A percentile compares a stretch with the other conserved stretches of the same genome.
Conservation (phyloP, 768 basidiomycete genomes). For the Sistotremastrum niveocremeum region DNA sequence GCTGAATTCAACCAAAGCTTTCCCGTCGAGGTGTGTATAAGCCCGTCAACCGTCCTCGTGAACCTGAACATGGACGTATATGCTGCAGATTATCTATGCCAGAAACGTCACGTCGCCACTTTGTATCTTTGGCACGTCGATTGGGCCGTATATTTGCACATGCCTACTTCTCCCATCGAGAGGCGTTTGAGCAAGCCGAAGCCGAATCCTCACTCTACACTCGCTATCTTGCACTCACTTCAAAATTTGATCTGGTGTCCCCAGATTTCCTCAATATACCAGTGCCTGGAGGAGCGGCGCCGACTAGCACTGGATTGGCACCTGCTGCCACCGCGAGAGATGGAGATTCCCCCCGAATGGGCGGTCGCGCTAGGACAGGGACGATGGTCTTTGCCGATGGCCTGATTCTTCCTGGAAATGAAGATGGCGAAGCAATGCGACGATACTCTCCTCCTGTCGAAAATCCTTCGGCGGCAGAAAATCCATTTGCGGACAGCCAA, state of each 20-base stretch:
- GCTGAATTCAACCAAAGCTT: slow-evolving; percentile 80
- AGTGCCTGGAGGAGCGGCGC: not conserved
- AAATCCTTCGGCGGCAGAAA: too few relatives aligned
- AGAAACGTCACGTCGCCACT: slow-evolving; percentile 70
- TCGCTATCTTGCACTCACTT: slow-evolving; percentile 74
- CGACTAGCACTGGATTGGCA: too few relatives aligned
- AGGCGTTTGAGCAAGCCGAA: slow-evolving; percentile 81
- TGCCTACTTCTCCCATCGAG: slow-evolving; percentile 90
- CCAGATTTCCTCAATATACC: slow-evolving; percentile 77
- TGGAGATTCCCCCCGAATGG: slow-evolving; percentile 19
- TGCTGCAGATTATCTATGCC: slow-evolving; percentile 63
- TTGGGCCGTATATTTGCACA: slow-evolving; percentile 94
- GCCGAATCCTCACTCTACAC: slow-evolving; percentile 84
- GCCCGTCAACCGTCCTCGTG: slow-evolving; percentile 3
- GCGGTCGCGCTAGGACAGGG: slow-evolving; percentile 49
- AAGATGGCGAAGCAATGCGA: not conserved
- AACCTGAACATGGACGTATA: not conserved
- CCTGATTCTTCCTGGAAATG: not conserved
- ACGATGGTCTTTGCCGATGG: slow-evolving; percentile 58
- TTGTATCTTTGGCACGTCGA: slow-evolving; percentile 77
- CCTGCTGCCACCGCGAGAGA: too few relatives aligned
- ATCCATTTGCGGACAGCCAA: too few relatives aligned
- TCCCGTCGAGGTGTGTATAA: slow-evolving; percentile 67
- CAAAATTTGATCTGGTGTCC: slow-evolving; percentile 71
- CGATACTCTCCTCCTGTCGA: too few relatives aligned